phyloP scores from a whole-genome alignment of 495 filamentous ascomycete genomes.

The Talaromyces adpressus region DNA sequence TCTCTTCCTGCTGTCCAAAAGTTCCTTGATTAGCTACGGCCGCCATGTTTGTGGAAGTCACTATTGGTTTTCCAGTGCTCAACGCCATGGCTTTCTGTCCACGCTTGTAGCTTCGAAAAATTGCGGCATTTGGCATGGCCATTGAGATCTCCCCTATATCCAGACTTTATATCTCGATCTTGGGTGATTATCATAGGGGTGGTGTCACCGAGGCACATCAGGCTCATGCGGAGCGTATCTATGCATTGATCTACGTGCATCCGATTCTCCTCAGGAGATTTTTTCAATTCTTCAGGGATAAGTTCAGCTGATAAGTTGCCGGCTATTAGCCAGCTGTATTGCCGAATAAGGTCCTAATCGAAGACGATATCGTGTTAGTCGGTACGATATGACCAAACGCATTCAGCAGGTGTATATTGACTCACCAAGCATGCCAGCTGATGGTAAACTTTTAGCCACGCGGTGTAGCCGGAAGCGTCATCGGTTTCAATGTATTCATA shows the following conservation, averaged over 20 bases:
- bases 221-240: background rate
- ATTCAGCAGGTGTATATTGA: no score
- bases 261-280: background rate
- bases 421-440: background rate
- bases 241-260: background rate
- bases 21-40: background rate
- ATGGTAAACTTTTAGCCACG: background rate
- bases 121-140: background rate
- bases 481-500: no score
- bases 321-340: background rate
- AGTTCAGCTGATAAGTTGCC: background rate
- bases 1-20: no score
- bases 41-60: background rate
- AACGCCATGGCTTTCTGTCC: background rate
- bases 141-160: background rate
- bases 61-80: background rate
- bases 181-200: conserved; percentile 1
- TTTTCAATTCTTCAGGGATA: background rate
- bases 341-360: background rate
- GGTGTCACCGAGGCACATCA: background rate
- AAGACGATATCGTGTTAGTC: no score
- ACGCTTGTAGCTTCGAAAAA: background rate
- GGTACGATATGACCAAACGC: no score
- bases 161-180: background rate
- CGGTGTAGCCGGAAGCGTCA: no score